Percentiles rank a stretch among this genome's conserved stretches.
phyloP scores from a whole-genome alignment of 2,329 filamentous ascomycete species.

The Aspergillus caelatus region DNA sequence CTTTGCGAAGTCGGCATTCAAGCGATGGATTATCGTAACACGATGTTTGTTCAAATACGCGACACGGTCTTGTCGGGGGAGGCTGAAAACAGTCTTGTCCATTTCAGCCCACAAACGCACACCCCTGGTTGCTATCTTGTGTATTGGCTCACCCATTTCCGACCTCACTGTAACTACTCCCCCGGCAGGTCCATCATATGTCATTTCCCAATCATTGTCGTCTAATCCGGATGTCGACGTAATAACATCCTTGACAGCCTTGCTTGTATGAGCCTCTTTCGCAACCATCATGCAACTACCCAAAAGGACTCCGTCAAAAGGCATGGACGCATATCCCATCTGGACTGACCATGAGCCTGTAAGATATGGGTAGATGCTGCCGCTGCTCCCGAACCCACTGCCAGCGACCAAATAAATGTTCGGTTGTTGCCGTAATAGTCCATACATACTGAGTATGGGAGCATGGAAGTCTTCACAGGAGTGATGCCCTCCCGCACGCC shows the following conservation, averaged over 20 bases:
- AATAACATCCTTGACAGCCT: constrained; percentile 81
- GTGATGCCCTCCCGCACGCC: constrained; percentile 90
- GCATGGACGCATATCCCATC: constrained; percentile 89
- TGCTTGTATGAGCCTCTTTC: constrained; percentile 86
- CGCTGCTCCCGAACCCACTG: constrained; percentile 85
- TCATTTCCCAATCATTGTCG: constrained; percentile 82
- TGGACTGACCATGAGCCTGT: constrained; percentile 86
- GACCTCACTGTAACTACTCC: constrained; percentile 86
- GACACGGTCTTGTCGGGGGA: constrained; percentile 50
- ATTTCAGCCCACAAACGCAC: constrained; percentile 43
- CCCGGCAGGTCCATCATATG: constrained; percentile 82
- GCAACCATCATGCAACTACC: constrained; percentile 94
- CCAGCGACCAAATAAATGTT: constrained; percentile 90
- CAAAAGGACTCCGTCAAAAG: constrained; percentile 88
- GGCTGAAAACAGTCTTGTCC: constrained; percentile 29
- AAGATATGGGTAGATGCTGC: constrained; percentile 90
- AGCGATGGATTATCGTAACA: constrained; percentile 84
- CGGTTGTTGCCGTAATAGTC: constrained; percentile 67
- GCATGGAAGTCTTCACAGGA: constrained; percentile 96
- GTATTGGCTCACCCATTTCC: constrained; percentile 46
- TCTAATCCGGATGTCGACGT: constrained; percentile 77
- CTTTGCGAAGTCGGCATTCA: constrained; percentile 93
- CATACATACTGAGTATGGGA: constrained; percentile 86
- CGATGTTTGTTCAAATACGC: constrained; percentile 80
- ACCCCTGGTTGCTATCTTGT: constrained; percentile 43